Evolutionary conservation across 225 moss, liverwort and hornwort genomes (phyloP).

Genomic region (Polytrichum formosum): DNA sequence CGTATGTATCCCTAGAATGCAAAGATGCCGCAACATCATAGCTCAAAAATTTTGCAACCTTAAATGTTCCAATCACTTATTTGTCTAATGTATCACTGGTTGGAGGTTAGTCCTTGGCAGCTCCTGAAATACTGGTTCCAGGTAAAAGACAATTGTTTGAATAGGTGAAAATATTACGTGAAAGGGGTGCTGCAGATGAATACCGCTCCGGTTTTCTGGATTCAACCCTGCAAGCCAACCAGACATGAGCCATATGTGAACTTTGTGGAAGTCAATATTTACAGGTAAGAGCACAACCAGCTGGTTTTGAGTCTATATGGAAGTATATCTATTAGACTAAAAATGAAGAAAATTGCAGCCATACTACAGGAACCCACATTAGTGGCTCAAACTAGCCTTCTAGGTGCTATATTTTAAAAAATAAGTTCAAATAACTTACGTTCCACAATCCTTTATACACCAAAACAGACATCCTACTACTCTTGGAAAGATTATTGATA

Average conservation of each 20-base stretch:
- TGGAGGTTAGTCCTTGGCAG: too few relatives aligned
- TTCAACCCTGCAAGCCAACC: conserved; percentile 63
- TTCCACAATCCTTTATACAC: background rate
- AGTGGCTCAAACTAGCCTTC: background rate
- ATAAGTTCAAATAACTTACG: too few relatives aligned
- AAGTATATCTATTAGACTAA: background rate
- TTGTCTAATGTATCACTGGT: too few relatives aligned
- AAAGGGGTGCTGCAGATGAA: conserved; percentile 94
- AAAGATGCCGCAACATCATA: background rate
- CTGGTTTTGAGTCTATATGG: background rate
- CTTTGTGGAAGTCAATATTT: background rate
- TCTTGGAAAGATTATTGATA: background rate
- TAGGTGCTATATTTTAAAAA: too few relatives aligned
- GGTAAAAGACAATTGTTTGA: too few relatives aligned
- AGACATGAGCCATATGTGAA: conserved; percentile 1
- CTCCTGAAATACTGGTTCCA: too few relatives aligned
- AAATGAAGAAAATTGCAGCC: background rate
- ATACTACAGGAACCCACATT: background rate
- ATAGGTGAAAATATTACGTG: conserved; percentile 52
- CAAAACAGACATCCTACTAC: background rate
- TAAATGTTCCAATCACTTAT: background rate
- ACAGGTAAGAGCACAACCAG: background rate
- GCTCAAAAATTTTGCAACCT: background rate
- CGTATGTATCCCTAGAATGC: too few relatives aligned
- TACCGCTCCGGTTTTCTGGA: conserved; percentile 98